Evolutionary conservation across 1,284 basidiomycete genomes (phyloP).

Genomic region (Psilocybe mexicana): DNA sequence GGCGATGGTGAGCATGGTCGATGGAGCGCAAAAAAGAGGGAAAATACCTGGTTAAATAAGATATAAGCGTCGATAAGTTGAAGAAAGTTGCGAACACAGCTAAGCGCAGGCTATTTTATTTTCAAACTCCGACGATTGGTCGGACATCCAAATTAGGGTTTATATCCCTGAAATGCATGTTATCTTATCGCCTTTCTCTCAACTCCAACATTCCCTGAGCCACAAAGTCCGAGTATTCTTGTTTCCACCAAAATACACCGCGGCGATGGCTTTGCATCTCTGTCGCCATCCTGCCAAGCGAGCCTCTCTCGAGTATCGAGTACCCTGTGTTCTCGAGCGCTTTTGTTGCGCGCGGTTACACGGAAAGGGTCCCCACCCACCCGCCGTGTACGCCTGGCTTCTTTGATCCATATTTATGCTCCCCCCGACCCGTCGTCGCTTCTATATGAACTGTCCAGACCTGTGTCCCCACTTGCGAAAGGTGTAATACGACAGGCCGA

Average conservation of each 20-base stretch:
- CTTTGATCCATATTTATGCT: neutral
- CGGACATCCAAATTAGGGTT: neutral
- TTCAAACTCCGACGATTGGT: neutral
- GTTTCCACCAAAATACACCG: neutral
- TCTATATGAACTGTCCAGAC: neutral
- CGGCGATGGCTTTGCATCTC: neutral
- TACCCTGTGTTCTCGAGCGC: neutral
- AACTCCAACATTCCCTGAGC: neutral
- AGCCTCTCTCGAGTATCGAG: neutral
- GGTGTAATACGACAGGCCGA: no score
- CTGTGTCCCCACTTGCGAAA: no score
- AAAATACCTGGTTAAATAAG: neutral
- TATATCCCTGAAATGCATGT: neutral
- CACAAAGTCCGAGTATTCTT: neutral
- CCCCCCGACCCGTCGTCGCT: neutral
- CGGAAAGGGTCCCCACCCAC: neutral
- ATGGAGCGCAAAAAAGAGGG: neutral
- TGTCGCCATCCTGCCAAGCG: neutral
- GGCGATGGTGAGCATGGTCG: neutral
- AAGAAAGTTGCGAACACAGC: neutral
- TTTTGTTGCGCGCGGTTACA: neutral
- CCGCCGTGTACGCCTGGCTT: neutral
- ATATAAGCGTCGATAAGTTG: neutral
- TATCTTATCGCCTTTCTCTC: neutral
- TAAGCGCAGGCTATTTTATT: constrained; percentile 2